Conservation (phyloP, 495 filamentous ascomycete genomes). For the Aspergillus hancockii region DNA sequence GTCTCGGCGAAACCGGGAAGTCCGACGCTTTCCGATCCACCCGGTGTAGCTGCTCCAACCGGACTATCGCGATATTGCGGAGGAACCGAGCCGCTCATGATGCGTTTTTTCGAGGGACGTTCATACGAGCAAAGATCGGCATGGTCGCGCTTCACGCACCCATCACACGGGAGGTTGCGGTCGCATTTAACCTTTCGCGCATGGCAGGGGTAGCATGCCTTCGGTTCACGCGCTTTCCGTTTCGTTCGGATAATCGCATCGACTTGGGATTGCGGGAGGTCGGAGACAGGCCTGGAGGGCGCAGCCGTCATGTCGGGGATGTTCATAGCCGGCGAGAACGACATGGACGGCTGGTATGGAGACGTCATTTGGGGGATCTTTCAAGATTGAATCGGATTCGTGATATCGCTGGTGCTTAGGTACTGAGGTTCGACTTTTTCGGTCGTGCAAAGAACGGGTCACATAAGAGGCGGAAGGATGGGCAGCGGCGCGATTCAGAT, state of each 20-base stretch:
- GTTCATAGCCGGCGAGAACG: constrained; percentile 35
- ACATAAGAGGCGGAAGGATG: background rate
- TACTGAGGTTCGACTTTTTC: background rate
- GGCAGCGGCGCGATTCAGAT: background rate
- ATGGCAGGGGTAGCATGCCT: constrained; percentile 72
- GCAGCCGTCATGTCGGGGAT: constrained; percentile 28
- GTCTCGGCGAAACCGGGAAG: constrained; percentile 27
- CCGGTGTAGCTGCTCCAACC: constrained; percentile 17
- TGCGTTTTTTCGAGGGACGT: constrained; percentile 61
- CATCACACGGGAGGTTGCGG: constrained; percentile 70
- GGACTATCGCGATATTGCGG: constrained; percentile 36
- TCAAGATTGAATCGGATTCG: background rate
- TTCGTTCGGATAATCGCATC: constrained; percentile 54
- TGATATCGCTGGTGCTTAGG: background rate
- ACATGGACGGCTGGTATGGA: constrained; percentile 35
- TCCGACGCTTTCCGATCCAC: constrained; percentile 19
- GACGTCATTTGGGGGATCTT: constrained; percentile 37
- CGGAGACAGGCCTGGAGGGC: constrained; percentile 35
- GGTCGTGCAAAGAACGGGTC: background rate
- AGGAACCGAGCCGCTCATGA: constrained; percentile 36
- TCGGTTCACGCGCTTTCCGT: constrained; percentile 49
- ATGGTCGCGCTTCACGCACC: constrained; percentile 73
- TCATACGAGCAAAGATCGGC: constrained; percentile 72
- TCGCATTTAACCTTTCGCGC: constrained; percentile 76
- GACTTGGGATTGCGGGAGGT: constrained; percentile 48